These are phyloP conservation scores for Cinchona pubescens DNA, from an alignment of 257 asterid species.

Conservation along the genomic window DNA sequence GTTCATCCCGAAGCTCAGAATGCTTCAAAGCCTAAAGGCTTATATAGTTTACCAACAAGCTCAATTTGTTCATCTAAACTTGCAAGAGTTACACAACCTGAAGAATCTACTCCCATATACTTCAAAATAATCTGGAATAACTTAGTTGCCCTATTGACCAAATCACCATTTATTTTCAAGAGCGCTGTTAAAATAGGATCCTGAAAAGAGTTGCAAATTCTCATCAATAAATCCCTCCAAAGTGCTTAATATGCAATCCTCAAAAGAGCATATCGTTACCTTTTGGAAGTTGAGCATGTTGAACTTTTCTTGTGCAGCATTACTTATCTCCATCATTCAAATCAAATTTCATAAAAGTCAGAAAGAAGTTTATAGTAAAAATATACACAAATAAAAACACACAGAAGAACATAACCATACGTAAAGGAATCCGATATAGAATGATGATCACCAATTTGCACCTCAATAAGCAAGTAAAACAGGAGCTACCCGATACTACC, in stretches of 20 bases:
- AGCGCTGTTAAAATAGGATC: slow-evolving; percentile 89
- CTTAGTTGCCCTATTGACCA: slow-evolving; percentile 78
- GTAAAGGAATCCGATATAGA: too few relatives aligned
- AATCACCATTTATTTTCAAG: slow-evolving; percentile 73
- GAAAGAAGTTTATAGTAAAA: too few relatives aligned
- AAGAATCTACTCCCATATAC: slow-evolving; percentile 86
- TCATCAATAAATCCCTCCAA: slow-evolving; percentile 13
- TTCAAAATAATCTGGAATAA: slow-evolving; percentile 80
- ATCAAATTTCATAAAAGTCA: too few relatives aligned
- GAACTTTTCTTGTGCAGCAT: slow-evolving; percentile 81
- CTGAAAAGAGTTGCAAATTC: slow-evolving; percentile 45
- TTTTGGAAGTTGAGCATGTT: slow-evolving; percentile 94
- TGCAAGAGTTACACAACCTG: slow-evolving; percentile 51
- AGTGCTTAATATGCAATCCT: neutral
- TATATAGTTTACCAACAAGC: slow-evolving; percentile 80
- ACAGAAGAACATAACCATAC: too few relatives aligned
- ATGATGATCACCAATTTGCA: too few relatives aligned
- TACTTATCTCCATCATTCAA: too few relatives aligned
- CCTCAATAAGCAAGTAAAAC: too few relatives aligned
- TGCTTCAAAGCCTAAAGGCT: slow-evolving; percentile 89
- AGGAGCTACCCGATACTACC: too few relatives aligned
- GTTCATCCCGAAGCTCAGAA: slow-evolving; percentile 95
- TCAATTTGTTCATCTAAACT: slow-evolving; percentile 80
- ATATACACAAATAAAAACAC: too few relatives aligned
- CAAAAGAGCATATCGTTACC: slow-evolving; percentile 42